Evolutionary conservation across 2,329 filamentous ascomycete genomes (phyloP).

Genomic region (Escovopsis weberi): DNA sequence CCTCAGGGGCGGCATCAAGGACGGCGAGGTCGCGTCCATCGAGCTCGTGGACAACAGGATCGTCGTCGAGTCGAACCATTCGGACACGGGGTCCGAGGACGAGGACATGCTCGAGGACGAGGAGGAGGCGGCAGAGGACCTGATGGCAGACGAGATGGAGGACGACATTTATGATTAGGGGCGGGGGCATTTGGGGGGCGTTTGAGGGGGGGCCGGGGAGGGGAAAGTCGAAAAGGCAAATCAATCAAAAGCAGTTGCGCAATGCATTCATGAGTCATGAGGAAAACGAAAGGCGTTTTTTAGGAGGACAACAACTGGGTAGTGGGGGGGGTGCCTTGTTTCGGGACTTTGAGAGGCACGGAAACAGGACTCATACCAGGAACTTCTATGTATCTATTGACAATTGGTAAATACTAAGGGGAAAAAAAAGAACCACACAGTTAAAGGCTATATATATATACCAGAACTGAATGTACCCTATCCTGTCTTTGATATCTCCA

Average conservation of each 20-base stretch:
- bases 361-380: too few species aligned
- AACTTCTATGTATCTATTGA: neutral
- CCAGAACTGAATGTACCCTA: too few species aligned
- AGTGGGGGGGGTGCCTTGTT: constrained; percentile 2
- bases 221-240: too few species aligned
- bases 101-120: constrained; percentile 60
- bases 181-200: too few species aligned
- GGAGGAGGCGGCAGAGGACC: constrained; percentile 58
- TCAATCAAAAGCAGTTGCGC: too few species aligned
- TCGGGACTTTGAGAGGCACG: too few species aligned
- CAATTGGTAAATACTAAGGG: neutral
- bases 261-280: neutral
- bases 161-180: constrained; percentile 36
- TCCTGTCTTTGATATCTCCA: neutral
- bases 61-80: constrained; percentile 69
- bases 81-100: constrained; percentile 49
- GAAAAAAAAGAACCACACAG: too few species aligned
- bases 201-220: too few species aligned
- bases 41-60: constrained; percentile 69
- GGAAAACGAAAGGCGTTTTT: neutral
- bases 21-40: constrained; percentile 72
- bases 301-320: neutral
- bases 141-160: constrained; percentile 45
- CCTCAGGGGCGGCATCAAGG: constrained; percentile 66
- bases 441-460: too few species aligned